phyloP scores from a whole-genome alignment of 805 yeast species.

The Starmerella kuoi region DNA sequence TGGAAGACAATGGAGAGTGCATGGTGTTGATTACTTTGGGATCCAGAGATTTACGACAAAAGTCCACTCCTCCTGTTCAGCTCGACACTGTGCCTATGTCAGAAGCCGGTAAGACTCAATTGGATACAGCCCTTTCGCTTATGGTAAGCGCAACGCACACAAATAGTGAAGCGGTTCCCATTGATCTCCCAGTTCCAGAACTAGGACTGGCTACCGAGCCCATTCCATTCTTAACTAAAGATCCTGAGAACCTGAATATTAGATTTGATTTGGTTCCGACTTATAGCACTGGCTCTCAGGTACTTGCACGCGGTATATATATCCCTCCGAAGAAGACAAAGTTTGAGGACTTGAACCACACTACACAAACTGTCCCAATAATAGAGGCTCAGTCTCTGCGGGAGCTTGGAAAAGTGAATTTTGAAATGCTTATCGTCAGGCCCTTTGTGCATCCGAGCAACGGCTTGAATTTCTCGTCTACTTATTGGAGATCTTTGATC shows the following conservation, averaged over 20 bases:
- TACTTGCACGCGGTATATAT: conserved; percentile 75
- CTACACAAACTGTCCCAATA: conserved; percentile 55
- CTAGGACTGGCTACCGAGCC: conserved; percentile 51
- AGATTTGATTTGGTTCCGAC: conserved; percentile 86
- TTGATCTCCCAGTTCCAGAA: conserved; percentile 77
- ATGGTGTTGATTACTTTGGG: conserved; percentile 76
- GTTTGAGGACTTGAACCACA: conserved; percentile 52
- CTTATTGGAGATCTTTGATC: conserved; percentile 84
- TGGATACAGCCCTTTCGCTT: conserved; percentile 77
- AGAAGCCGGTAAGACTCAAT: conserved; percentile 64
- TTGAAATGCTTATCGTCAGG: conserved; percentile 58
- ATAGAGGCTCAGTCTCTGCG: conserved; percentile 60
- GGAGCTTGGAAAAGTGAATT: conserved; percentile 61
- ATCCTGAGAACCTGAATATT: conserved; percentile 35
- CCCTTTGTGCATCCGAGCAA: conserved; percentile 63
- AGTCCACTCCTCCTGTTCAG: conserved; percentile 43
- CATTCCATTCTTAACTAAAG: conserved; percentile 49
- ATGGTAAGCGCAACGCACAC: conserved; percentile 39
- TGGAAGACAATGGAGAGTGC: conserved; percentile 46
- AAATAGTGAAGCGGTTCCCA: conserved; percentile 42
- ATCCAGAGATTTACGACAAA: conserved; percentile 61
- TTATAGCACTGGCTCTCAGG: conserved; percentile 36
- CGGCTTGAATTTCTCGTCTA: conserved; percentile 52
- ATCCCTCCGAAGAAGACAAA: conserved; percentile 37
- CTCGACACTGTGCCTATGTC: conserved; percentile 64